phyloP scores from a whole-genome alignment of 2,329 filamentous ascomycete genomes.

The Stemphylium vesicarium region DNA sequence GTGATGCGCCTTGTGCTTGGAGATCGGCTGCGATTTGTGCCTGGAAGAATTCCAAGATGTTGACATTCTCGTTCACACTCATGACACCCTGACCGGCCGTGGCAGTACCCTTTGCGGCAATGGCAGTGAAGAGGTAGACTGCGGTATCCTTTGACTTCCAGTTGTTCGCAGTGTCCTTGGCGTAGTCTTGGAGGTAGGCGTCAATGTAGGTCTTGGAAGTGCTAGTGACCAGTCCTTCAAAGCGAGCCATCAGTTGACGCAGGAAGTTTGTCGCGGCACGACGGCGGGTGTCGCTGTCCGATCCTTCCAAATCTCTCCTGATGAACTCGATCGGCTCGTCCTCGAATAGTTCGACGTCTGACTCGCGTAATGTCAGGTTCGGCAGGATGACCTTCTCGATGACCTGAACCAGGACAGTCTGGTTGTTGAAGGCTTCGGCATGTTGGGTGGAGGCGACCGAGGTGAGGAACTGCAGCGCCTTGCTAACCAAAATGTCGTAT shows the following conservation, averaged over 20 bases:
- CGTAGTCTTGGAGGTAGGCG: slow-evolving; percentile 78
- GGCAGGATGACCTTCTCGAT: slow-evolving; percentile 96
- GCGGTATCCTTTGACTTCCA: slow-evolving; percentile 99
- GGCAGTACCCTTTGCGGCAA: slow-evolving; percentile 88
- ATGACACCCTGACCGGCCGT: slow-evolving; percentile 90
- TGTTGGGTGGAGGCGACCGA: slow-evolving; percentile 81
- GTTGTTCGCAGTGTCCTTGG: slow-evolving; percentile 68
- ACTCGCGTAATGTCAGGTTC: slow-evolving; percentile 89
- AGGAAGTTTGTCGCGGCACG: slow-evolving; percentile 95
- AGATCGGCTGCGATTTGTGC: slow-evolving; percentile 90
- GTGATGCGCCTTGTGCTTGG: slow-evolving; percentile 72
- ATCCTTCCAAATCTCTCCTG: slow-evolving; percentile 90
- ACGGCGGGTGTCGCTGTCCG: slow-evolving; percentile 90
- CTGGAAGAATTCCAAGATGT: slow-evolving; percentile 94
- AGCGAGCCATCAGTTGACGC: slow-evolving; percentile 84
- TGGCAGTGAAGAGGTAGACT: slow-evolving; percentile 93
- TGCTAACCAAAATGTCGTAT: slow-evolving; percentile 93
- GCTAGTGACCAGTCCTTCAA: slow-evolving; percentile 81
- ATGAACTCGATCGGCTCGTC: slow-evolving; percentile 99
- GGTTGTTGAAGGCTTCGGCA: slow-evolving; percentile 83
- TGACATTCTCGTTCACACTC: slow-evolving; percentile 79
- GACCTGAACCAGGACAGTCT: slow-evolving; percentile 79
- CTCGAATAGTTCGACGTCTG: slow-evolving; percentile 94
- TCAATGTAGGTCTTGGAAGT: slow-evolving; percentile 89
- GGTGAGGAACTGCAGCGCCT: slow-evolving; percentile 91